These are phyloP conservation scores for Trifolium dubium DNA, from an alignment of 306 rosid species.

Conservation along the genomic window DNA sequence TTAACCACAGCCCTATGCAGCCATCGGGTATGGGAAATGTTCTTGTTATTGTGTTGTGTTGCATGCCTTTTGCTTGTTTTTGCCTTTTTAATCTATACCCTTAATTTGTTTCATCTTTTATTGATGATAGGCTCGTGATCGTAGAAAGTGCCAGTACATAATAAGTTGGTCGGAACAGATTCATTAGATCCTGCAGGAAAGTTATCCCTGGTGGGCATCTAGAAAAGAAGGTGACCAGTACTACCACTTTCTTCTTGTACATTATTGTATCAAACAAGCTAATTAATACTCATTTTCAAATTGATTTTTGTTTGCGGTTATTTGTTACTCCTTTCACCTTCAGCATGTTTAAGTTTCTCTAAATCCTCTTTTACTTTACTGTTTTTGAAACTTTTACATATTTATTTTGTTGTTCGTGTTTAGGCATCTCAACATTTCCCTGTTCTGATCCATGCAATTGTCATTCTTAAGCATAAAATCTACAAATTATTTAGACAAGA, in stretches of 20 bases:
- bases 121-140: slow-evolving; percentile 62
- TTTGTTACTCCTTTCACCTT: slow-evolving; percentile 21
- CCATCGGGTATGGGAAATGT: slow-evolving; percentile 52
- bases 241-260: slow-evolving; percentile 8
- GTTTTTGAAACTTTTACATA: slow-evolving; percentile 2
- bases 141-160: slow-evolving; percentile 78
- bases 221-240: slow-evolving; percentile 64
- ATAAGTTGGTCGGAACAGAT: slow-evolving; percentile 93
- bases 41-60: slow-evolving; percentile 33
- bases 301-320: slow-evolving; percentile 6
- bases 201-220: slow-evolving; percentile 62
- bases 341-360: slow-evolving; percentile 7
- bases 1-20: slow-evolving; percentile 50
- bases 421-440: neutral
- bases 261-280: slow-evolving; percentile 22
- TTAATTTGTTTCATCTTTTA: slow-evolving; percentile 24
- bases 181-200: slow-evolving; percentile 85
- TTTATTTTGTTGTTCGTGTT: slow-evolving; percentile 6
- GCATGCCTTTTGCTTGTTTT: slow-evolving; percentile 30
- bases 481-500: slow-evolving; percentile 3
- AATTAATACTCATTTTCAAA: neutral
- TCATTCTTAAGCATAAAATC: neutral
- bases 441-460: slow-evolving; percentile 15
- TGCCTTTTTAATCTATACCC: too few relatives aligned
- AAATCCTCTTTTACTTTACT: neutral